These are phyloP conservation scores for Gonapodya sp. DNA, from an alignment of 192 early-diverging fungal genomes.

Conservation along the genomic window DNA sequence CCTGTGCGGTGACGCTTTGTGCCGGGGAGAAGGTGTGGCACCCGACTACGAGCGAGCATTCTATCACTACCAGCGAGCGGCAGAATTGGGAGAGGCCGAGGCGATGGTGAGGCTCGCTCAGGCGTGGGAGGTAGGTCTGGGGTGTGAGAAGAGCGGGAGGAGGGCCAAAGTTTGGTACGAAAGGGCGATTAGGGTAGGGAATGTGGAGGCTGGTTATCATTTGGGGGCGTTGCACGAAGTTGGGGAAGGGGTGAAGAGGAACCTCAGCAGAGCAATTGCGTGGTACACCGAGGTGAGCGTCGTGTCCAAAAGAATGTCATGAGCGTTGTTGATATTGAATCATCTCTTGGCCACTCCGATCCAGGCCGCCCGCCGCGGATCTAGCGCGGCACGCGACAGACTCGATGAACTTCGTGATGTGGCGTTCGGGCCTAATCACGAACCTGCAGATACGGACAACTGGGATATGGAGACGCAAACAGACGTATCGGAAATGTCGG, in stretches of 20 bases:
- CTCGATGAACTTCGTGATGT: not conserved
- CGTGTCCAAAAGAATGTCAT: not conserved
- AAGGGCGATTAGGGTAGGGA: not conserved
- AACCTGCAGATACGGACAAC: not conserved
- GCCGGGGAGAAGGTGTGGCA: not conserved
- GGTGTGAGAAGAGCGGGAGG: not conserved
- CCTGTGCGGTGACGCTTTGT: not conserved
- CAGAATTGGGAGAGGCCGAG: not conserved
- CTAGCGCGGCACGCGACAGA: not conserved
- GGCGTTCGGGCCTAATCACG: not conserved
- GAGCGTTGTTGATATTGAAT: not conserved
- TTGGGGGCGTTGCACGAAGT: not conserved
- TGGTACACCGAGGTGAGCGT: not conserved
- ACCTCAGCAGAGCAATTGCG: not conserved
- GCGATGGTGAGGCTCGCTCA: not conserved
- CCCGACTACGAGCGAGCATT: not conserved
- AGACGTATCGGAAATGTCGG: not conserved
- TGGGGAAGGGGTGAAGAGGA: not conserved
- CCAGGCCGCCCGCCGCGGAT: not conserved
- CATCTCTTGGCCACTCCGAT: not conserved
- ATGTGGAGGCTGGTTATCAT: not conserved
- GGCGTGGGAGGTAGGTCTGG: not conserved
- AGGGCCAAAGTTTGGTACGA: not conserved
- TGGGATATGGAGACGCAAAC: not conserved
- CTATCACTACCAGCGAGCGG: not conserved